phyloP scores from a whole-genome alignment of 2,329 filamentous ascomycete genomes.

The Fusarium sp. region DNA sequence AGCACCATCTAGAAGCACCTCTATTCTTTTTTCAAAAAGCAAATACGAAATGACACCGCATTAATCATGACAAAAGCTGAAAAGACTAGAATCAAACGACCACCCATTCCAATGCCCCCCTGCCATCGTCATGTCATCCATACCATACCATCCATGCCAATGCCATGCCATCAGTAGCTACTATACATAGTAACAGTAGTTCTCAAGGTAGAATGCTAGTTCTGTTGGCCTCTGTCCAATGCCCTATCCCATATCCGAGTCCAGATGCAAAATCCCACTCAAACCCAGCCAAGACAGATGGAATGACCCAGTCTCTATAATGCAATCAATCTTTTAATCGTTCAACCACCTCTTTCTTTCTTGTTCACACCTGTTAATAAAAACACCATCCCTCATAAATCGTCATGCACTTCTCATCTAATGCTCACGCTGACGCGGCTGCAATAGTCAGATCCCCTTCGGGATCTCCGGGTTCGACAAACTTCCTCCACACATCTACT shows the following conservation, averaged over 20 bases:
- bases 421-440: conserved; percentile 7
- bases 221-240: conserved; percentile 33
- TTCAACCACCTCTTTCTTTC: background rate
- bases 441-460: conserved; percentile 46
- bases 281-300: conserved; percentile 11
- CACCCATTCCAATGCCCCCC: conserved; percentile 19
- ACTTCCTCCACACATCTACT: conserved; percentile 62
- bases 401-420: conserved; percentile 2
- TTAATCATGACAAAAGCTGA: conserved; percentile 2
- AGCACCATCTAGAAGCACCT: background rate
- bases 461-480: conserved; percentile 58
- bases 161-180: background rate
- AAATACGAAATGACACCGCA: conserved; percentile 15
- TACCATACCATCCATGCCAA: background rate
- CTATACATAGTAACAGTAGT: background rate
- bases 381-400: conserved; percentile 25
- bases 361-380: background rate
- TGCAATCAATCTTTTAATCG: conserved; percentile 15
- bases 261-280: conserved; percentile 14
- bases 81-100: conserved; percentile 5
- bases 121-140: conserved; percentile 15
- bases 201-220: conserved; percentile 9
- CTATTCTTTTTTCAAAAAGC: conserved; percentile 11
- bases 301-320: conserved; percentile 3
- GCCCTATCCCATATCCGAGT: conserved; percentile 10